Evolutionary conservation across 2,329 filamentous ascomycete genomes (phyloP).

Genomic region (Chaetomium sp.): DNA sequence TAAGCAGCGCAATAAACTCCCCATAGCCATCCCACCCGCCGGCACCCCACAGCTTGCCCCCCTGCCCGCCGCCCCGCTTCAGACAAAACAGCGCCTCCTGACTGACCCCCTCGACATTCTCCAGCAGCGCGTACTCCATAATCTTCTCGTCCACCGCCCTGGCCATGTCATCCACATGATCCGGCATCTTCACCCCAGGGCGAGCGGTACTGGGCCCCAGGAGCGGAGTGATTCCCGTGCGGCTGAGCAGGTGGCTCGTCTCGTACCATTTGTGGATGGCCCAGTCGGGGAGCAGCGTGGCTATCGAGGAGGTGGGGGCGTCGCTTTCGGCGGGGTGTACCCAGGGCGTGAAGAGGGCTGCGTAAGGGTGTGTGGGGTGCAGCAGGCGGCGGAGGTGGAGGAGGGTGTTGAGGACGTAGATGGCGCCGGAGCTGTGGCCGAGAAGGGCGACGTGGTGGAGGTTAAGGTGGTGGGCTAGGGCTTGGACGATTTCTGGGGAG

Average conservation of each 20-base stretch:
- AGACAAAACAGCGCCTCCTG: slow-evolving; percentile 15
- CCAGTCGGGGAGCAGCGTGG: background rate
- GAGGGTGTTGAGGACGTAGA: slow-evolving; percentile 4
- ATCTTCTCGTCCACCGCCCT: slow-evolving; percentile 12
- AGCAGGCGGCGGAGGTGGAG: slow-evolving; percentile 2
- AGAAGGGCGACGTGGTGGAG: background rate
- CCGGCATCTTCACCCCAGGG: slow-evolving; percentile 3
- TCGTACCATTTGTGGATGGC: slow-evolving; percentile 3
- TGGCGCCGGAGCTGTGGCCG: slow-evolving; percentile 6
- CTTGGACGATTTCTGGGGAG: background rate
- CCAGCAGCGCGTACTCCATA: slow-evolving; percentile 3
- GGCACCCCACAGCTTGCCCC: background rate
- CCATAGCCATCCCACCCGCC: background rate
- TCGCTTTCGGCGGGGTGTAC: background rate
- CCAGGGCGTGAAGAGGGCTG: slow-evolving; percentile 1
- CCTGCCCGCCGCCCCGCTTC: background rate
- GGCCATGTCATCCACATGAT: background rate
- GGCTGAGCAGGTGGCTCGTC: background rate
- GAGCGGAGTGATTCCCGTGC: background rate
- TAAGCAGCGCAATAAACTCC: background rate
- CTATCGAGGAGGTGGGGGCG: background rate
- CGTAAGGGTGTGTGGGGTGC: background rate
- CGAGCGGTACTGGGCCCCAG: background rate
- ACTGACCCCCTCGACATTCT: slow-evolving; percentile 4
- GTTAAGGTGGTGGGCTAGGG: background rate